phyloP scores from a whole-genome alignment of 495 filamentous ascomycete species.

The Penicillium odoratum region DNA sequence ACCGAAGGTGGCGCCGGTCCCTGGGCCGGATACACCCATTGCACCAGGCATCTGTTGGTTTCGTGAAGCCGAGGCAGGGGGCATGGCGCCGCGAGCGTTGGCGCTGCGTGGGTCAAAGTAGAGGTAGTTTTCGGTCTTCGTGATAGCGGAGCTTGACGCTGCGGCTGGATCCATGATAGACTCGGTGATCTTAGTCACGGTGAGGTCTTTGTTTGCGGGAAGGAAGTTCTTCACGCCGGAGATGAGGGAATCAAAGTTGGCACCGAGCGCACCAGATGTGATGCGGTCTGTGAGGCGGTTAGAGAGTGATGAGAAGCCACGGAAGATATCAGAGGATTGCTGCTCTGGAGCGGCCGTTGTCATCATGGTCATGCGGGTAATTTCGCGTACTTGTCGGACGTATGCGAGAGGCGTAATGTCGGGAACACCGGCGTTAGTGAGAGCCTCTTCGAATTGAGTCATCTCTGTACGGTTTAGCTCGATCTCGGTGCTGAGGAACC shows the following conservation, averaged over 20 bases:
- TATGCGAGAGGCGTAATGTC: slow-evolving; percentile 75
- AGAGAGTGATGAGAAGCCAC: slow-evolving; percentile 85
- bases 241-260: slow-evolving; percentile 93
- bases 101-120: slow-evolving; percentile 96
- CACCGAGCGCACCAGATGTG: slow-evolving; percentile 82
- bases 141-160: slow-evolving; percentile 86
- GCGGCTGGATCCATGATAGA: slow-evolving; percentile 95
- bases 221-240: slow-evolving; percentile 99
- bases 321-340: slow-evolving; percentile 75
- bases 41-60: slow-evolving; percentile 51
- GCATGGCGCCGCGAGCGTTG: slow-evolving; percentile 91
- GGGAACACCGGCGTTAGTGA: slow-evolving; percentile 71
- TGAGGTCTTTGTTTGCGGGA: slow-evolving; percentile 91
- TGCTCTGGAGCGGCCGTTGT: slow-evolving; percentile 73
- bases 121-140: slow-evolving; percentile 97
- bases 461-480: slow-evolving; percentile 81
- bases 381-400: slow-evolving; percentile 86
- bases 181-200: slow-evolving; percentile 95
- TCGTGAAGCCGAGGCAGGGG: slow-evolving; percentile 59
- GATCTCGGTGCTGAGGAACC: slow-evolving; percentile 94
- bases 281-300: slow-evolving; percentile 89
- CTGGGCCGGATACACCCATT: slow-evolving; percentile 48
- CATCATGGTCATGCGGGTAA: slow-evolving; percentile 99
- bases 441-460: slow-evolving; percentile 82
- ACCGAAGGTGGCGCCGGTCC: slow-evolving; percentile 85